phyloP scores from a whole-genome alignment of 2,329 filamentous ascomycete species.

The Pyricularia grisea region DNA sequence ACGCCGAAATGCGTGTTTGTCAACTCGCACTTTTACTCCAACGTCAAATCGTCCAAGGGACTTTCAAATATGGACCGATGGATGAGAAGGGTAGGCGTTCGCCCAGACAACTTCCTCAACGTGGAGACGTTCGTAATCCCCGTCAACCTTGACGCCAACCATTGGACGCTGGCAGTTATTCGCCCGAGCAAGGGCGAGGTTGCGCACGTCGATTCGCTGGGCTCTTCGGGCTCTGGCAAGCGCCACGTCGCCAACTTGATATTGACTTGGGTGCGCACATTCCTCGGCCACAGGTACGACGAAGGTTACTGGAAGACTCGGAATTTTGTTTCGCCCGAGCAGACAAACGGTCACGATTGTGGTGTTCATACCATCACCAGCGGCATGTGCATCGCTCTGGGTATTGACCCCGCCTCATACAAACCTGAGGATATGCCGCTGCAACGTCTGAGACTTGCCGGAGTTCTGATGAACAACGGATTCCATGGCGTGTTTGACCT shows the following conservation, averaged over 20 bases:
- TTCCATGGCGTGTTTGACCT: slow-evolving; percentile 52
- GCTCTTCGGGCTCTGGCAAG: slow-evolving; percentile 25
- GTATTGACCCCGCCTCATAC: slow-evolving; percentile 43
- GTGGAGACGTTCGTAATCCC: slow-evolving; percentile 62
- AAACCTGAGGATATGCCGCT: slow-evolving; percentile 42
- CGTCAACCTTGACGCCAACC: slow-evolving; percentile 45
- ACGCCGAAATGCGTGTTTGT: slow-evolving; percentile 54
- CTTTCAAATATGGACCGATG: slow-evolving; percentile 40
- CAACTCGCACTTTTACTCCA: slow-evolving; percentile 57
- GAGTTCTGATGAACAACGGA: slow-evolving; percentile 56
- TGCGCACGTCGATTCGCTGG: slow-evolving; percentile 62
- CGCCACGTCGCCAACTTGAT: slow-evolving; percentile 29
- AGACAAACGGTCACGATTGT: slow-evolving; percentile 64
- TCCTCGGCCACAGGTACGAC: slow-evolving; percentile 46
- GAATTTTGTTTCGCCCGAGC: slow-evolving; percentile 39
- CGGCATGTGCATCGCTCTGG: slow-evolving; percentile 50
- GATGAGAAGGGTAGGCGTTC: slow-evolving; percentile 46
- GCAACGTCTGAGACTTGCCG: slow-evolving; percentile 54
- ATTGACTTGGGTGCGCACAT: slow-evolving; percentile 45
- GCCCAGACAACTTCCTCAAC: slow-evolving; percentile 51
- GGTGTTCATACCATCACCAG: slow-evolving; percentile 73
- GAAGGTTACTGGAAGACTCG: slow-evolving; percentile 49
- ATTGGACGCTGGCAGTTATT: slow-evolving; percentile 67
- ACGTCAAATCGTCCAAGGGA: slow-evolving; percentile 35
- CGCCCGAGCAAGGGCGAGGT: slow-evolving; percentile 50